These are phyloP conservation scores for Phytophthora chlamydospora DNA, from an alignment of 352 stramenopile genomes.

Conservation along the genomic window DNA sequence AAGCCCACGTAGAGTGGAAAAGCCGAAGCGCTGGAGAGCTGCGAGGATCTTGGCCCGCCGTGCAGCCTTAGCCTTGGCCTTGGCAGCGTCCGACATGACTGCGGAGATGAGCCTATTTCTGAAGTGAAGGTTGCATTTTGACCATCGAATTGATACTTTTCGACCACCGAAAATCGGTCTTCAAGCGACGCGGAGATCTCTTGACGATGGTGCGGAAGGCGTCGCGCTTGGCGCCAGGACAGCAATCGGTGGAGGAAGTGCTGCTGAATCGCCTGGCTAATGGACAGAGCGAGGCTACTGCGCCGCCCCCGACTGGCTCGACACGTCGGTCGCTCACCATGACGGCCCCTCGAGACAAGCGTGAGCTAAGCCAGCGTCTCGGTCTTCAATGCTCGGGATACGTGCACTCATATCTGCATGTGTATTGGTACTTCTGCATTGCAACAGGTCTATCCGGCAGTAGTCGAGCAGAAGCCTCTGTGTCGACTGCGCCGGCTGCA, in stretches of 20 bases:
- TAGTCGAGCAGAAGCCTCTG: conserved; percentile 7
- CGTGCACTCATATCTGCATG: too few relatives aligned
- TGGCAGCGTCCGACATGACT: background rate
- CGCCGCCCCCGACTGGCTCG: background rate
- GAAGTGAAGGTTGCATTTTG: conserved; percentile 18
- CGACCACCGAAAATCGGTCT: conserved; percentile 12
- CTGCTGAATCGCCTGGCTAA: conserved; percentile 57
- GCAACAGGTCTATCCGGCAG: conserved; percentile 11
- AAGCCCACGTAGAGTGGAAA: conserved; percentile 45
- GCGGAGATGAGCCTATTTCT: background rate
- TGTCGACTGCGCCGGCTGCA: conserved; percentile 24
- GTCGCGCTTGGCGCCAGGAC: conserved; percentile 53
- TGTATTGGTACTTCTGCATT: background rate
- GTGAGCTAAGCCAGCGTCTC: conserved; percentile 3
- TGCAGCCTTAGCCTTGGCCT: conserved; percentile 32
- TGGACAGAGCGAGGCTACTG: conserved; percentile 8
- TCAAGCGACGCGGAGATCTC: conserved; percentile 20
- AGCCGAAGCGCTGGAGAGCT: conserved; percentile 54
- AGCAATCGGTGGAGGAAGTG: conserved; percentile 75
- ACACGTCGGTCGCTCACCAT: conserved; percentile 10
- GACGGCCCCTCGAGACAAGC: conserved; percentile 7
- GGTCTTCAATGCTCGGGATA: background rate
- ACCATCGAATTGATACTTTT: background rate
- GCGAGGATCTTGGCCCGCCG: conserved; percentile 54
- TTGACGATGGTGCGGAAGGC: conserved; percentile 65